Base-by-base conservation (phyloP, 2,329 filamentous ascomycete genomes). In the Myotisia sp. region DNA sequence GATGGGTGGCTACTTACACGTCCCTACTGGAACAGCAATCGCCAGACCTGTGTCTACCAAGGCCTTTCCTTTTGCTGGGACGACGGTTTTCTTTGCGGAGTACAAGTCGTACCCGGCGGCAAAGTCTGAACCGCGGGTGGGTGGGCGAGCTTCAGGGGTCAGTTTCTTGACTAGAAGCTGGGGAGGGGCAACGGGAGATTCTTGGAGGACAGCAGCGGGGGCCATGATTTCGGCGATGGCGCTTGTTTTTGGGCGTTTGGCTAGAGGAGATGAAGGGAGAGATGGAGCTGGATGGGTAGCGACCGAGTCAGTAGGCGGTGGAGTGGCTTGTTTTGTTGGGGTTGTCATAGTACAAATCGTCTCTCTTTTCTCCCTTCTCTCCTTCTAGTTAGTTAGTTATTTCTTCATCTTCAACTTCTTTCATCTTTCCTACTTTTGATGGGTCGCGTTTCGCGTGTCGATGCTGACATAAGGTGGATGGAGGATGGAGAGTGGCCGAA, bases 21-120 rank as follows among this genome's bases (percentile, higher is more conserved):
- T 94, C 34, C 83, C 85, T 4, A 74, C 79, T 0, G 90, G 90
- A 31, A 94, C 80, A 17, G 85, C 82, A 62, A 98, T 87, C 47
- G 77, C 76, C 43, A 98, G 79, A 49, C 90, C 87, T 1, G 90
- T 95, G 48, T 86, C 80, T 23, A 95, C 85, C 19, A 94, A 63
- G 0, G 67, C 84, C 61, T 92, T 85, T 45, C 85, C 86, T 40
- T 82, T 70, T 2, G 80, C 75, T 0, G 86, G 86, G 37, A 98
- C 76, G 2, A 71, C 70, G 3, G 76, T 78, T 23, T 79, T 72
- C 50, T 74, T 73, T 2, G 84, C 72, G 33, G 66, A 79, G 60
- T 94, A 95, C 38, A 98, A 54, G 59, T 98, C 90, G 62, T 95
- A 95, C 22, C 90, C 90, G 1, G 90, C 90, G 1, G 90, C 83